Percentiles rank a stretch among this genome's conserved stretches.
phyloP scores from a whole-genome alignment of 495 filamentous ascomycete species.

The Penicillium verhagenii region DNA sequence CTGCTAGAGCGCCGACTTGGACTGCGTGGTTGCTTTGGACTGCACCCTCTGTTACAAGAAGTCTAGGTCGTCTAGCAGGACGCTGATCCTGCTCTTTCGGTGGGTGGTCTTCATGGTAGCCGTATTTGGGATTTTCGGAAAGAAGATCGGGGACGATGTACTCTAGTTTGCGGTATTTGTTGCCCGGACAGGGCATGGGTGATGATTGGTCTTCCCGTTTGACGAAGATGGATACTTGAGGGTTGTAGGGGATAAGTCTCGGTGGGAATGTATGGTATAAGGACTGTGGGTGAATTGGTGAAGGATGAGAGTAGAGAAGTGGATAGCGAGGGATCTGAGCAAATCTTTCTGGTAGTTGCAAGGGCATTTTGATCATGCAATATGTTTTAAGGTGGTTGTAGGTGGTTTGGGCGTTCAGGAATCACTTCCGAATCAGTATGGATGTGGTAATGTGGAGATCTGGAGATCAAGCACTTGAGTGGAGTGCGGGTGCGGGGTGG shows the following conservation, averaged over 20 bases:
- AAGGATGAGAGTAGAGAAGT: slow-evolving; percentile 32
- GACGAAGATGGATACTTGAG: slow-evolving; percentile 28
- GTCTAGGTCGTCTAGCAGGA: too few relatives aligned
- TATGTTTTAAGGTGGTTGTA: too few relatives aligned
- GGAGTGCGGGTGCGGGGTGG: too few relatives aligned
- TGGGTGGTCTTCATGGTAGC: slow-evolving; percentile 23
- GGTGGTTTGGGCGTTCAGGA: too few relatives aligned
- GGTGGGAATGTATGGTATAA: slow-evolving; percentile 3
- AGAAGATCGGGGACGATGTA: slow-evolving; percentile 42
- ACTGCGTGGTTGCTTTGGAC: slow-evolving; percentile 45
- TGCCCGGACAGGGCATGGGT: slow-evolving; percentile 37
- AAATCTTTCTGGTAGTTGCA: slow-evolving; percentile 27
- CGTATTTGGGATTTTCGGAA: slow-evolving; percentile 14
- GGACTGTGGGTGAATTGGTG: slow-evolving; percentile 38
- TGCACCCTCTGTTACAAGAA: slow-evolving; percentile 41
- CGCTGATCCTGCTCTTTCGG: neutral
- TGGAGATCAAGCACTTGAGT: too few relatives aligned
- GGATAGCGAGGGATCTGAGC: slow-evolving; percentile 31
- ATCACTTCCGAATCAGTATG: too few relatives aligned
- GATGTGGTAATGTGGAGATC: too few relatives aligned
- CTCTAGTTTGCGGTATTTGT: slow-evolving; percentile 48
- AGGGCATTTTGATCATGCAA: slow-evolving; percentile 5
- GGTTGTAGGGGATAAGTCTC: slow-evolving; percentile 3
- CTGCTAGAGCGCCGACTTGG: slow-evolving; percentile 36
- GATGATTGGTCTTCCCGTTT: slow-evolving; percentile 43